Evolutionary conservation across 441 rosid genomes (phyloP), one percentile per base, ranked within the genome.

Genomic region (Geranium incanum): DNA sequence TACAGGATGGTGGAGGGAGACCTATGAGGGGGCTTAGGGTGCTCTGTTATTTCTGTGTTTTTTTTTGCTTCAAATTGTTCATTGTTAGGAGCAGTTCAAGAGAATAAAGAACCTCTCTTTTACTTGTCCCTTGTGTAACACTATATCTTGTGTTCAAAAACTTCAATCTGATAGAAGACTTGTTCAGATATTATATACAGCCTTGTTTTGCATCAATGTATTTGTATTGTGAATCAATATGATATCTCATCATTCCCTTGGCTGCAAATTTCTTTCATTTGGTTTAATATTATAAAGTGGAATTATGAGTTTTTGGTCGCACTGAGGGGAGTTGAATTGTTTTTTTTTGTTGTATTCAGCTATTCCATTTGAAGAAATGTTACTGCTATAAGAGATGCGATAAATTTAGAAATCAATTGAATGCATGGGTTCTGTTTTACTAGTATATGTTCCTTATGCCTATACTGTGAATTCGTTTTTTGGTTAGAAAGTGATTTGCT

Each of bases 1-100:
- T 88, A 88, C 81, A 86, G 91, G 74, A 73, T 67, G 68, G 33
- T 71, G 78, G 77, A 66, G 71, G 71, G 76, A 21, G 73, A 75
- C 52, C 76, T 70, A 62, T 78, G 76, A 63, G 73, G 74, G 74
- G 75, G 55, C 55, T 71, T 15, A 52, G 5, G 63, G 59, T 68
- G 72, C 76, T 74, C 74, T 74, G 59, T 74, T 68, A 71, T 68
- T 72, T 76, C 69, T 36, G 70, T 67, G 73, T 68, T 66, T 59
- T 3, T 3, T 36, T 23, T 63, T 57, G 21, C 66, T 39, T 66
- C 67, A 39, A 45, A 71, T 72, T 71, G 71, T 75, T 74, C 75
- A 66, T 72, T 72, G 66, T 68, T 67, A 77, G 77, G 79, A 2
- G 69, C 74, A 72, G 82, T 71, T 68, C 66, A 62, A 74, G 85